A percentile compares a stretch with the other conserved stretches of the same genome.
Evolutionary conservation across 441 rosid genomes (phyloP).

Genomic region (Mallotus repandus): DNA sequence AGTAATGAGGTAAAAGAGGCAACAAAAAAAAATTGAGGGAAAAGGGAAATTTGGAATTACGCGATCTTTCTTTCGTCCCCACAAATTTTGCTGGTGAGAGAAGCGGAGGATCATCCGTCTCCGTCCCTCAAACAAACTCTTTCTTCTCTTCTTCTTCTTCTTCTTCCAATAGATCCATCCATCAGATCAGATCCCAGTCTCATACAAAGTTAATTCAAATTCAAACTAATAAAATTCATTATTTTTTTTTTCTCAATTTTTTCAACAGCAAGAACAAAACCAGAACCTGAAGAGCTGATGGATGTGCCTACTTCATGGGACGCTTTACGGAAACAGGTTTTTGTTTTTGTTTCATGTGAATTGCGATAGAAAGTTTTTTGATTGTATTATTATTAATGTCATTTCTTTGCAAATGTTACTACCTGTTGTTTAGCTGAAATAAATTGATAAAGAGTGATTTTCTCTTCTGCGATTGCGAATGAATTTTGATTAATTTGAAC

Average conservation of each 20-base stretch:
- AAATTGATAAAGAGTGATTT: too few relatives aligned
- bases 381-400: too few relatives aligned
- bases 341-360: not conserved
- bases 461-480: too few relatives aligned
- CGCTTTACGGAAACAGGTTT: conserved; percentile 83
- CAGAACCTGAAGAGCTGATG: conserved; percentile 34
- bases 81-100: conserved; percentile 3
- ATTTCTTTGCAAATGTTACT: too few relatives aligned
- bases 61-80: not conserved
- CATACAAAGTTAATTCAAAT: not conserved
- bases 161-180: too few relatives aligned
- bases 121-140: conserved; percentile 1
- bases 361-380: too few relatives aligned
- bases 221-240: too few relatives aligned
- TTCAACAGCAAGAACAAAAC: not conserved
- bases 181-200: not conserved
- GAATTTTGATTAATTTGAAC: too few relatives aligned
- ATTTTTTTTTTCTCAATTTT: not conserved
- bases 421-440: too few relatives aligned
- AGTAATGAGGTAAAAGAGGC: not conserved
- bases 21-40: too few relatives aligned
- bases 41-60: conserved; percentile 5
- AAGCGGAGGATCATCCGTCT: conserved; percentile 13
- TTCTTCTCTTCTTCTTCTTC: too few relatives aligned
- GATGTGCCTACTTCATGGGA: conserved; percentile 90